Percentiles rank a stretch among this genome's conserved stretches.
Evolutionary conservation across 2,329 filamentous ascomycete species (phyloP).

Genomic region (Penicillium sp.): DNA sequence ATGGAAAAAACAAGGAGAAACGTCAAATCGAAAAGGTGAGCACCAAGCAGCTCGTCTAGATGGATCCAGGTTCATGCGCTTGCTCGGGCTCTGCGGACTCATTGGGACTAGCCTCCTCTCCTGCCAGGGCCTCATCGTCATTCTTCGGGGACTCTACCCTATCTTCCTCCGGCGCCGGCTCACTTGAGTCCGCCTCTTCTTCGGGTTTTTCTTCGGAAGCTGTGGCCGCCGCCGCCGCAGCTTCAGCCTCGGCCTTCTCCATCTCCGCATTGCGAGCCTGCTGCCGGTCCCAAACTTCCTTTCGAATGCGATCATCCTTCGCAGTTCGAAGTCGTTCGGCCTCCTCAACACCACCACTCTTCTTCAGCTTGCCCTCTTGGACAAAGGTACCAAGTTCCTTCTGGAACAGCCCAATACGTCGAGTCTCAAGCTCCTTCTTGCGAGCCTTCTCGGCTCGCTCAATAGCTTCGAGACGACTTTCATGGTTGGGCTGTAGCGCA

Average conservation of each 20-base stretch:
- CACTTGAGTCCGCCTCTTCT: conserved; percentile 1
- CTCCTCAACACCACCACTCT: conserved; percentile 92
- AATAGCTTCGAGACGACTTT: conserved; percentile 88
- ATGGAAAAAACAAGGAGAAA: background rate
- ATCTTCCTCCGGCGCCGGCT: background rate
- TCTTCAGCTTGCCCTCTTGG: conserved; percentile 87
- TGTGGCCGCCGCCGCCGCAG: conserved; percentile 30
- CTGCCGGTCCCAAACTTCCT: conserved; percentile 65
- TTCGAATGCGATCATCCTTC: conserved; percentile 82
- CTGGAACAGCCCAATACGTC: conserved; percentile 73
- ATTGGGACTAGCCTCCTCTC: conserved; percentile 1
- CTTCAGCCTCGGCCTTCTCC: conserved; percentile 35
- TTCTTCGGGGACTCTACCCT: background rate
- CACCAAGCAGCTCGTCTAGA: background rate
- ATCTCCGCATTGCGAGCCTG: conserved; percentile 53
- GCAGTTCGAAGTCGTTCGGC: conserved; percentile 78
- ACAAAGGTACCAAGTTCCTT: conserved; percentile 85
- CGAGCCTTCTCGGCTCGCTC: conserved; percentile 92
- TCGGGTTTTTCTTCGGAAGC: conserved; percentile 16
- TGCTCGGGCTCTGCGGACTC: background rate
- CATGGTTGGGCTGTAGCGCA: conserved; percentile 90
- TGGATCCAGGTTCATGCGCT: background rate
- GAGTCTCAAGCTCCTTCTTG: conserved; percentile 80
- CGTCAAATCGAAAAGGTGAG: background rate
- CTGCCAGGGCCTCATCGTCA: background rate